phyloP scores from a whole-genome alignment of 129 eudicot genomes.

The Pittosporum tobira region DNA sequence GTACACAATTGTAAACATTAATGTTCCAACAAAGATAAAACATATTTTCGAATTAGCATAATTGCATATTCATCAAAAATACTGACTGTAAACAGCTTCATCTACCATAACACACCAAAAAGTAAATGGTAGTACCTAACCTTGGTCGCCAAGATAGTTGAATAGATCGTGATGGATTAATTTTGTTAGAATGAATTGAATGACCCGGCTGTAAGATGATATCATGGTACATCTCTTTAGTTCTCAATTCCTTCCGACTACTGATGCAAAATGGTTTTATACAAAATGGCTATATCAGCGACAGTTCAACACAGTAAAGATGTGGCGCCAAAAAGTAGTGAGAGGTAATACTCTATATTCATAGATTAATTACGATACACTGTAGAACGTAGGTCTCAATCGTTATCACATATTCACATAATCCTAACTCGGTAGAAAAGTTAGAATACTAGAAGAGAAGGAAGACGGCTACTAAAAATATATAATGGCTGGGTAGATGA shows the following conservation, averaged over 20 bases:
- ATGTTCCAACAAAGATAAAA: constrained; percentile 1
- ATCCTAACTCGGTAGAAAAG: background rate
- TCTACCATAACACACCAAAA: background rate
- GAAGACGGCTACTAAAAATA: background rate
- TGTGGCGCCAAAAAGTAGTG: background rate
- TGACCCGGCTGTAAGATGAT: constrained; percentile 23
- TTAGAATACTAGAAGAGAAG: background rate
- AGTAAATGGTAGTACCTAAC: constrained; percentile 55
- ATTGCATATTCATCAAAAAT: background rate
- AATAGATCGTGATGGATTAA: constrained; percentile 60
- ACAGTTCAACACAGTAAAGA: background rate
- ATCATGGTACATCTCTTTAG: constrained; percentile 29
- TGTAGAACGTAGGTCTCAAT: background rate
- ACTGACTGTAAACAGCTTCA: constrained; percentile 1
- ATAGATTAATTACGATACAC: no score
- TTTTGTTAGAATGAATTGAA: constrained; percentile 22
- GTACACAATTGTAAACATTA: background rate
- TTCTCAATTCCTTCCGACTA: constrained; percentile 52
- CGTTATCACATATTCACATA: background rate
- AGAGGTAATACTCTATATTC: background rate
- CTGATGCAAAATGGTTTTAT: constrained; percentile 19
- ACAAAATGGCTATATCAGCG: constrained; percentile 14
- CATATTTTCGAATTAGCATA: background rate
- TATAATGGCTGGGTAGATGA: background rate
- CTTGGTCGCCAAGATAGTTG: constrained; percentile 90